phyloP scores from a whole-genome alignment of 345 rosid genomes.

The Hevea brasiliensis region DNA sequence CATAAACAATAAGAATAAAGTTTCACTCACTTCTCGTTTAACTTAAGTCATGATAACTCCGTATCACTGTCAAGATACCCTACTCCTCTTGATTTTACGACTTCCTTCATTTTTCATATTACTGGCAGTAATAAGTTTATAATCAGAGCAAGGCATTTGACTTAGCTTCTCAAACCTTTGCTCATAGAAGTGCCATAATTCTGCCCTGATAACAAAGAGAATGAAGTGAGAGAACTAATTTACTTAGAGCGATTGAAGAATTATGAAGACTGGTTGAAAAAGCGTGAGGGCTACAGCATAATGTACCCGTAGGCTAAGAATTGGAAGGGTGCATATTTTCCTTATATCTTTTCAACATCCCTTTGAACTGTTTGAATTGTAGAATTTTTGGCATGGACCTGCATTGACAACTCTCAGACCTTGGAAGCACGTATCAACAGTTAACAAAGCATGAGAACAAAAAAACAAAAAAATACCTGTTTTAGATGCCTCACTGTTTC shows the following conservation, averaged over 20 bases:
- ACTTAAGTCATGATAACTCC: not conserved
- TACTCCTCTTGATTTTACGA: conserved; percentile 20
- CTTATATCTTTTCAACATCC: conserved; percentile 38
- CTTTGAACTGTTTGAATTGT: conserved; percentile 27
- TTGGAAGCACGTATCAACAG: not conserved
- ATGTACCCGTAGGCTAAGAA: conserved; percentile 50
- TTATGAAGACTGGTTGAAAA: not conserved
- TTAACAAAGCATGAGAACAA: not conserved
- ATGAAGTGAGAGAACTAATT: not conserved
- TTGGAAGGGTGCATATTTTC: conserved; percentile 44
- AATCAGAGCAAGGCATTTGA: conserved; percentile 38
- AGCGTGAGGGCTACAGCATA: not conserved
- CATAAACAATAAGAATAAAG: not conserved
- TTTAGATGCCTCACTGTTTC: conserved; percentile 54
- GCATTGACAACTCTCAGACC: conserved; percentile 8
- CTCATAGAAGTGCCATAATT: conserved; percentile 49
- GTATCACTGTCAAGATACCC: conserved; percentile 6
- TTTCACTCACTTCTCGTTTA: not conserved
- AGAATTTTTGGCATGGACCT: conserved; percentile 44
- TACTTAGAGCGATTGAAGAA: not conserved
- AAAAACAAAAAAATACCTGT: conserved; percentile 28
- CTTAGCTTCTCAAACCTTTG: conserved; percentile 46
- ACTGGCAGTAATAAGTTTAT: conserved; percentile 46
- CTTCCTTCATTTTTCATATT: conserved; percentile 36
- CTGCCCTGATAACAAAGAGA: conserved; percentile 40